Conservation (phyloP, 257 asterid genomes). For the Gentiana straminea region DNA sequence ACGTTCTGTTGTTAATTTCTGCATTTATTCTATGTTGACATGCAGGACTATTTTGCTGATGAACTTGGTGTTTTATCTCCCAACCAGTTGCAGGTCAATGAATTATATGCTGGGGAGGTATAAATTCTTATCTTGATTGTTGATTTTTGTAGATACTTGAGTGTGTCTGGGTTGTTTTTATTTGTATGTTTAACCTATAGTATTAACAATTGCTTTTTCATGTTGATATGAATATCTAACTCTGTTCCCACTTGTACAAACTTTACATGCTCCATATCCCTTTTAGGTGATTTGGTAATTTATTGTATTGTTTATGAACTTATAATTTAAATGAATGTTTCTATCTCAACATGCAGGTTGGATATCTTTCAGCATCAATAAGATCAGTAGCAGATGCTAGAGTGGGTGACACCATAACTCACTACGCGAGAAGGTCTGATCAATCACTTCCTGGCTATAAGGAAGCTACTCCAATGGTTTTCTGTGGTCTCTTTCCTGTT, state of each 20-base stretch:
- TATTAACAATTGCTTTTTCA: neutral
- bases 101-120: constrained; percentile 92
- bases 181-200: neutral
- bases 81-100: constrained; percentile 76
- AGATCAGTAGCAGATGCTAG: constrained; percentile 99
- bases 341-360: constrained; percentile 42
- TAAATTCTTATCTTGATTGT: constrained; percentile 16
- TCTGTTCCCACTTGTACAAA: too few relatives aligned
- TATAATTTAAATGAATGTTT: neutral
- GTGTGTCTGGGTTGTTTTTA: neutral
- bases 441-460: constrained; percentile 89
- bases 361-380: constrained; percentile 91
- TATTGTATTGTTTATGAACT: neutral
- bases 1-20: constrained; percentile 14
- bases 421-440: constrained; percentile 63
- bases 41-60: constrained; percentile 94
- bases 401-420: constrained; percentile 97
- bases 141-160: neutral
- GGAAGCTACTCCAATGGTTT: constrained; percentile 98
- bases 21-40: constrained; percentile 11
- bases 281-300: too few relatives aligned
- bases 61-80: constrained; percentile 98
- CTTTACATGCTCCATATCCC: too few relatives aligned
- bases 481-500: constrained; percentile 94
- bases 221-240: too few relatives aligned